These are phyloP conservation scores for Chlorophyllum brunneum DNA, from an alignment of 768 basidiomycete species.

Conservation along the genomic window DNA sequence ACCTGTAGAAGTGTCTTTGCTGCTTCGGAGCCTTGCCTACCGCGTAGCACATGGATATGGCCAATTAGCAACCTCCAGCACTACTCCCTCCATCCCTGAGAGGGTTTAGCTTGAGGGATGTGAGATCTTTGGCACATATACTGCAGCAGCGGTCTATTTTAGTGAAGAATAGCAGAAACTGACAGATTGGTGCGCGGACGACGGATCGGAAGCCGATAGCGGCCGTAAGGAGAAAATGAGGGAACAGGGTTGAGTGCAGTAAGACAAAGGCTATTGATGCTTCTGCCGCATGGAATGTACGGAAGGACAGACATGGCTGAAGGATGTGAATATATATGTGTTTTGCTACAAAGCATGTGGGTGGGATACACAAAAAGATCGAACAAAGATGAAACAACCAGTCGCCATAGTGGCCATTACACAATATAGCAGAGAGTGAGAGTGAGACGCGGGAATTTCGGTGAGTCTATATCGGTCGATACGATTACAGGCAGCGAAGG, in stretches of 20 bases:
- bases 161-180: neutral
- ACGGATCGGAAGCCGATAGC: neutral
- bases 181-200: neutral
- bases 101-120: neutral
- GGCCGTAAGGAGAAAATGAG: neutral
- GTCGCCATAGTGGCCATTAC: conserved; percentile 4
- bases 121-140: neutral
- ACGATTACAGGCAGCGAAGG: too few relatives aligned
- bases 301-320: neutral
- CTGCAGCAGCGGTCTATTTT: neutral
- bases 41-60: neutral
- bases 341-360: neutral
- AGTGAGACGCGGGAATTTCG: conserved; percentile 2
- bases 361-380: conserved; percentile 1
- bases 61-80: neutral
- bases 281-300: neutral
- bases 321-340: neutral
- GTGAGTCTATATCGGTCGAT: neutral
- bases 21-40: neutral
- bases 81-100: neutral
- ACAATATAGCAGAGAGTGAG: neutral
- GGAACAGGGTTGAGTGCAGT: neutral
- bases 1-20: too few relatives aligned
- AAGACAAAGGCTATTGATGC: neutral
- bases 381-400: neutral